Conservation (phyloP, 768 basidiomycete genomes). For the Termitomyces sp. region DNA sequence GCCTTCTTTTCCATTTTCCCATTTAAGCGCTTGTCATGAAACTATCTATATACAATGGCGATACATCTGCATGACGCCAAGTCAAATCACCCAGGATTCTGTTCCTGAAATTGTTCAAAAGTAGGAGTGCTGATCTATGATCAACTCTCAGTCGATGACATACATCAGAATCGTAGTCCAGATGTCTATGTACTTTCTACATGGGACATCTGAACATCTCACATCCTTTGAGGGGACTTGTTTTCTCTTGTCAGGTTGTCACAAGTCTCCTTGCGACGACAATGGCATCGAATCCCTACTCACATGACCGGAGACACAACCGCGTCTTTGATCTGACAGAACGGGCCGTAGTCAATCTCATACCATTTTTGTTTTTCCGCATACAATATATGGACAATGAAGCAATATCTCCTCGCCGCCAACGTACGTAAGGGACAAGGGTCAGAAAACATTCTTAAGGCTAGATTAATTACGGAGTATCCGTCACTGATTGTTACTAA, state of each 20-base stretch:
- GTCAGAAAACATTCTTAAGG: background rate
- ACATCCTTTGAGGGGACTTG: background rate
- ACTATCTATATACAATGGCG: too few relatives aligned
- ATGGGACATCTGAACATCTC: background rate
- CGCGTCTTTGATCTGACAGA: background rate
- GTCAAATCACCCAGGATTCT: background rate
- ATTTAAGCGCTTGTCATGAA: too few relatives aligned
- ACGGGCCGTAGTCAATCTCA: background rate
- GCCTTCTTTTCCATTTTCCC: background rate
- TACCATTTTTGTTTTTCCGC: background rate
- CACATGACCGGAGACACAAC: background rate
- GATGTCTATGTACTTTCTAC: background rate
- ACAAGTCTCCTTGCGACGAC: background rate
- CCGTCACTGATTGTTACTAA: background rate
- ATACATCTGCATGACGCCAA: too few relatives aligned
- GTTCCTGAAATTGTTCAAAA: background rate
- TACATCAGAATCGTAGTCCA: background rate
- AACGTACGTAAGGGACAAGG: background rate
- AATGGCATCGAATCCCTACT: background rate
- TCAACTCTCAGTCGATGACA: too few relatives aligned
- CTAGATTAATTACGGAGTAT: background rate
- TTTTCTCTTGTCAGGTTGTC: background rate
- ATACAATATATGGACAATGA: background rate
- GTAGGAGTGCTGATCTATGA: background rate
- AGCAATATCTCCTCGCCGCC: background rate